Conservation (phyloP, 495 filamentous ascomycete genomes). For the Penicillium cosmopolitanum region DNA sequence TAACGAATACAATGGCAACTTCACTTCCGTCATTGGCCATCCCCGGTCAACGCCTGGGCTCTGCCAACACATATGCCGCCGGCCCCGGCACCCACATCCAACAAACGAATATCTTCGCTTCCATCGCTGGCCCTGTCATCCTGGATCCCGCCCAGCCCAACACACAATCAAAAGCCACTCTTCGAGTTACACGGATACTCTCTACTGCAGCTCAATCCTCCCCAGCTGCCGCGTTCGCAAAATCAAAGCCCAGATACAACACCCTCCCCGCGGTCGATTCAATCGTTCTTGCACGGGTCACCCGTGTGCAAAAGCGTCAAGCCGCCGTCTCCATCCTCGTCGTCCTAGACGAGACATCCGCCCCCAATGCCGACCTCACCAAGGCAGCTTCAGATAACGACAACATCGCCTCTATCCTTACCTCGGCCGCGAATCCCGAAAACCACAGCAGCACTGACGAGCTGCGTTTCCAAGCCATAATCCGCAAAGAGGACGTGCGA, state of each 20-base stretch:
- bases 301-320: constrained; percentile 79
- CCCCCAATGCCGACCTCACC: constrained; percentile 44
- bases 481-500: constrained; percentile 84
- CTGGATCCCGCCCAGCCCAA: constrained; percentile 52
- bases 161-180: constrained; percentile 57
- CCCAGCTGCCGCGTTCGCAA: constrained; percentile 27
- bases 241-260: constrained; percentile 51
- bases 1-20: constrained; percentile 34
- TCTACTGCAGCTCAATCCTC: constrained; percentile 7
- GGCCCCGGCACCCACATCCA: constrained; percentile 85
- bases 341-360: constrained; percentile 58
- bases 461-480: constrained; percentile 51
- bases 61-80: constrained; percentile 62
- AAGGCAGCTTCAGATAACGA: constrained; percentile 45
- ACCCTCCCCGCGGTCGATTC: constrained; percentile 80
- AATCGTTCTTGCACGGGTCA: constrained; percentile 80
- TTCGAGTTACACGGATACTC: constrained; percentile 50
- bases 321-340: constrained; percentile 82
- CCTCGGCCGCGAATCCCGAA: constrained; percentile 47
- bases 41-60: constrained; percentile 80
- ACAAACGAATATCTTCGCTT: constrained; percentile 70
- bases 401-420: constrained; percentile 54
- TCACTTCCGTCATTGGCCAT: constrained; percentile 43
- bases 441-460: constrained; percentile 54
- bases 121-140: constrained; percentile 64